Base-by-base conservation (phyloP, 495 filamentous ascomycete genomes). In the Chaetomidium leptoderma region DNA sequence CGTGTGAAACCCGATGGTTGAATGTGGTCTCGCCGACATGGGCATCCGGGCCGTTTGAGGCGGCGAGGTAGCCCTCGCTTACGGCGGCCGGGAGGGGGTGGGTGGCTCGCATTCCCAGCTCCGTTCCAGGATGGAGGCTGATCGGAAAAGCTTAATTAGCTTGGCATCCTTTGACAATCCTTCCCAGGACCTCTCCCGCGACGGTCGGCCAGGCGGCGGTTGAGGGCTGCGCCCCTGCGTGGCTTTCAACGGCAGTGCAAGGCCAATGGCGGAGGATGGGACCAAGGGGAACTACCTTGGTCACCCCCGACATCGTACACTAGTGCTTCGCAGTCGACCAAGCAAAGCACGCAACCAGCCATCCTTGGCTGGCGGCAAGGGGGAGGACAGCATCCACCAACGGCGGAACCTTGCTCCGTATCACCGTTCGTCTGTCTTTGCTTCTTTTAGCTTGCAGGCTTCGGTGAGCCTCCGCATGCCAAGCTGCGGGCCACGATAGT, bases 161-260 rank as follows among this genome's bases (percentile, higher is more conserved):
- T 17, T 24, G 47, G 30, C 46, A 14, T 21, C 6, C 19, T 16
- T n/a, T 19, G 48, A 33, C 8, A 51, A 51, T 51, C 4, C 48
- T 51, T n/a, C 19, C 21, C 10, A 24, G 29, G 27, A 16, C 13
- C 4, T n/a, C 19, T 16, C 48, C 33, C 11, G 8, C 10, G 17
- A 10, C 14, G 19, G 2, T 21, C 33, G 29, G 48, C 32, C 32
- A 33, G 32, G 3, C 32, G 39, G 48, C 48, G 26, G 48, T 51
- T 51, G 48, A 51, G 48, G 45, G 45, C 48, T 51, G 48, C 19
- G 48, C 48, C 48, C 48, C 48, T 51, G 30, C 17, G 23, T 14
- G 23, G 19, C 48, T 17, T 51, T 8, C 29, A 7, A 48, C 26
- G 27, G 45, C 24, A 21, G 6, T 30, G 2, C 26, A 16, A 2